Evolutionary conservation across 176 grass and related monocot genomes (phyloP).

Genomic region (Hyparrhenia diplandra): DNA sequence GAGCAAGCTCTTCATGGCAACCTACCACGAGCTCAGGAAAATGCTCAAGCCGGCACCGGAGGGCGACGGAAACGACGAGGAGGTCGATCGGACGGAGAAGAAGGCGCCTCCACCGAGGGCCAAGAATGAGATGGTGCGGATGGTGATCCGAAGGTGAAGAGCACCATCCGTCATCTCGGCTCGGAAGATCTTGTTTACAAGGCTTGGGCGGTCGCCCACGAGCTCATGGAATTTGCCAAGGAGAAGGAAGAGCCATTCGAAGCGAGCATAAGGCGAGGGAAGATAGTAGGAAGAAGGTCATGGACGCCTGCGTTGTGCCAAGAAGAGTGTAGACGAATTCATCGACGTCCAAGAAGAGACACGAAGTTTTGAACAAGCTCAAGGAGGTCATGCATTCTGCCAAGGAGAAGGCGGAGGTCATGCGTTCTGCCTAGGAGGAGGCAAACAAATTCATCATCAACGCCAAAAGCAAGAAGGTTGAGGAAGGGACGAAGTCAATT

Average conservation of each 20-base stretch:
- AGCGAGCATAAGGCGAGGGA: accelerated
- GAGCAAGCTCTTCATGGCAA: neutral
- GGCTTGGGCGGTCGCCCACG: neutral
- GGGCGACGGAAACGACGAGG: neutral
- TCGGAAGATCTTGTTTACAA: neutral
- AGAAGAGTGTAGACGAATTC: neutral
- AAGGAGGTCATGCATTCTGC: neutral
- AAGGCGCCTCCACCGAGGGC: neutral
- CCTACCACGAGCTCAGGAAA: neutral
- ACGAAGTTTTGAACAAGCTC: no score
- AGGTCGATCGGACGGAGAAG: neutral
- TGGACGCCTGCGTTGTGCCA: neutral
- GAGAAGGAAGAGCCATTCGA: accelerated
- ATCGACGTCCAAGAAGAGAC: no score
- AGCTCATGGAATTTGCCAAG: neutral
- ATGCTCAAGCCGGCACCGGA: neutral
- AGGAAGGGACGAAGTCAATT: no score
- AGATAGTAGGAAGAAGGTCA: neutral
- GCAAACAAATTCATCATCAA: no score
- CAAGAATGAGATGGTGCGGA: neutral
- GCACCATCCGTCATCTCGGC: no score
- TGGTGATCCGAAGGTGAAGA: neutral
- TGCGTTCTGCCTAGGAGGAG: no score
- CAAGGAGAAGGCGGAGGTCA: neutral
- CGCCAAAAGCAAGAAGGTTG: no score